A percentile compares a stretch with the other conserved stretches of the same genome.
Evolutionary conservation across 495 filamentous ascomycete species (phyloP).

Genomic region (Penicillium turbatum): DNA sequence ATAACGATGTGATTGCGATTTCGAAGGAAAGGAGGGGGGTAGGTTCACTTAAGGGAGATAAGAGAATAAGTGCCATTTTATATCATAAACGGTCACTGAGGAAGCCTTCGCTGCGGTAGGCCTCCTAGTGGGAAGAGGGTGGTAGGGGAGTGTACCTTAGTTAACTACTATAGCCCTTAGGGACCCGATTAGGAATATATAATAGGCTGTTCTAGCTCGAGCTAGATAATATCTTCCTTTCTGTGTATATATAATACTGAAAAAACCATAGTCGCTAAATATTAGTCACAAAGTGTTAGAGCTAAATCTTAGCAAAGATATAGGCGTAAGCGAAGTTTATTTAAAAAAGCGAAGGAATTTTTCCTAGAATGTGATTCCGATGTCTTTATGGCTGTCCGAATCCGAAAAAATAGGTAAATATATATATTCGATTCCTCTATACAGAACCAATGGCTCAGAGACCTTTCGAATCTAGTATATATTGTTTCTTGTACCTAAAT

Average conservation of each 20-base stretch:
- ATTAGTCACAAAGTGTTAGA: background rate
- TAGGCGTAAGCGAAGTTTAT: background rate
- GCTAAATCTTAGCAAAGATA: background rate
- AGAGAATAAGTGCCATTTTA: background rate
- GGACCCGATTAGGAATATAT: background rate
- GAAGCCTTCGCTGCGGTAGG: background rate
- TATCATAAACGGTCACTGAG: background rate
- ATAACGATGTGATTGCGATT: background rate
- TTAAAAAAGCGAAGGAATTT: constrained; percentile 1
- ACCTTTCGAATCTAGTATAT: background rate
- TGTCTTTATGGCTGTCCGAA: background rate
- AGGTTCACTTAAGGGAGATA: too few relatives aligned
- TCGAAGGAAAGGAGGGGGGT: background rate
- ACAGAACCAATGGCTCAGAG: background rate
- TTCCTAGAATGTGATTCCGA: background rate
- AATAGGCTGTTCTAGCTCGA: background rate
- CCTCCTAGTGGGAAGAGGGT: background rate
- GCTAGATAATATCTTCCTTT: background rate
- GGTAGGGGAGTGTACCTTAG: background rate
- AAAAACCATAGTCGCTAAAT: background rate
- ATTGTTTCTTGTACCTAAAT: background rate
- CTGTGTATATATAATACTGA: background rate
- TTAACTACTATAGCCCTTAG: background rate
- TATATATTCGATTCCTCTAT: background rate
- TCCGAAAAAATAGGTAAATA: background rate